phyloP scores from a whole-genome alignment of 495 filamentous ascomycete species.

The Tuber microsphaerosporum region DNA sequence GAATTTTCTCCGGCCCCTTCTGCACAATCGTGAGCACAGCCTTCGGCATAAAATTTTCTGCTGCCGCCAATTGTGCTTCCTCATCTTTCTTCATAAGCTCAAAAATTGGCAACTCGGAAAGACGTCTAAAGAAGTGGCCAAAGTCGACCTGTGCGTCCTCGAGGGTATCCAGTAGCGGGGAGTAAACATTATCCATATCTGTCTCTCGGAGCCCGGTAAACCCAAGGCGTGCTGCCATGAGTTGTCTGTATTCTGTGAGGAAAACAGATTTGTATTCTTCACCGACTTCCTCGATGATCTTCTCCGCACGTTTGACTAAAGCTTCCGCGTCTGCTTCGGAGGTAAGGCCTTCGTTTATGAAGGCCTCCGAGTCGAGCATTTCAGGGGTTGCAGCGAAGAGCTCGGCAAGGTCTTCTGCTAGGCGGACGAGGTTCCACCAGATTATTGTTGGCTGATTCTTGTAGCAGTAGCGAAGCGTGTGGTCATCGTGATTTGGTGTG shows the following conservation, averaged over 20 bases:
- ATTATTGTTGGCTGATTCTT: conserved; percentile 90
- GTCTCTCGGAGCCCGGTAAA: conserved; percentile 56
- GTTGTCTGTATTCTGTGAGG: conserved; percentile 70
- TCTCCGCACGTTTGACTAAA: conserved; percentile 71
- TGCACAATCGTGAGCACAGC: conserved; percentile 43
- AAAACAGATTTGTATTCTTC: conserved; percentile 85
- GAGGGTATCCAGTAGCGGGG: conserved; percentile 71
- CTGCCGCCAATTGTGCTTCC: conserved; percentile 55
- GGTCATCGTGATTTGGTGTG: conserved; percentile 95
- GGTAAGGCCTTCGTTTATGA: conserved; percentile 62
- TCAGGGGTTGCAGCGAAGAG: conserved; percentile 64
- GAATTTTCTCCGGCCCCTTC: conserved; percentile 57
- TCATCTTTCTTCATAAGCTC: conserved; percentile 56
- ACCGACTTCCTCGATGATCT: conserved; percentile 64
- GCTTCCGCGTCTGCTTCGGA: conserved; percentile 56
- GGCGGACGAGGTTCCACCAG: conserved; percentile 95
- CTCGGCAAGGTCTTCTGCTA: conserved; percentile 87
- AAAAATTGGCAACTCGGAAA: conserved; percentile 54
- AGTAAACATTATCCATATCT: conserved; percentile 73
- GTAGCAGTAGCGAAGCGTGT: conserved; percentile 78
- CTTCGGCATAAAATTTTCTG: conserved; percentile 43
- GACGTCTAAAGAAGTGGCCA: conserved; percentile 77
- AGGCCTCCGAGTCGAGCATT: conserved; percentile 58
- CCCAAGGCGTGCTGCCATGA: conserved; percentile 73
- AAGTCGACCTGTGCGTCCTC: conserved; percentile 79